Percentiles rank a stretch among this genome's conserved stretches.
These are phyloP conservation scores for Saccharomycopsis hybrid DNA, from an alignment of 1,139 yeast species.

Conservation along the genomic window DNA sequence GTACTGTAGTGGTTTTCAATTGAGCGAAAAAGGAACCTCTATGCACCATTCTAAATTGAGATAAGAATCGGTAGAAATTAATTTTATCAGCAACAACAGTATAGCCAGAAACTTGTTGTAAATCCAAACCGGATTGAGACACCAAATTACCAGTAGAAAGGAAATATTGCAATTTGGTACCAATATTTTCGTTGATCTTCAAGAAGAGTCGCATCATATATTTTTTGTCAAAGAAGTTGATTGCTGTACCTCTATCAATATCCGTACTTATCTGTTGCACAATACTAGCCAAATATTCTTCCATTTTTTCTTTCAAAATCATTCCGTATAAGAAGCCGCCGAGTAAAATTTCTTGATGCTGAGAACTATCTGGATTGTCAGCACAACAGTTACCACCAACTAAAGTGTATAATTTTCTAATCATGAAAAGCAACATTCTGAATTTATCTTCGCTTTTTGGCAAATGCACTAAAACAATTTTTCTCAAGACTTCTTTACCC, in stretches of 20 bases:
- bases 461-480: slow-evolving; percentile 88
- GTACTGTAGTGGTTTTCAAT: slow-evolving; percentile 92
- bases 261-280: slow-evolving; percentile 73
- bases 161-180: slow-evolving; percentile 90
- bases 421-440: slow-evolving; percentile 84
- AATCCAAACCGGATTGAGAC: slow-evolving; percentile 93
- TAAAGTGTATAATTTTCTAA: slow-evolving; percentile 86
- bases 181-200: slow-evolving; percentile 87
- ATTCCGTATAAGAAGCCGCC: slow-evolving; percentile 97
- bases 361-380: slow-evolving; percentile 98
- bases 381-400: slow-evolving; percentile 97
- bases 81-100: slow-evolving; percentile 98
- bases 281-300: slow-evolving; percentile 77
- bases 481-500: slow-evolving; percentile 73
- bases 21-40: slow-evolving; percentile 99
- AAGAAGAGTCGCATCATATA: slow-evolving; percentile 75
- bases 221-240: slow-evolving; percentile 76
- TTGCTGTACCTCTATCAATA: slow-evolving; percentile 72
- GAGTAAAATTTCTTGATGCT: slow-evolving; percentile 92
- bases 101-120: slow-evolving; percentile 97
- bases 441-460: slow-evolving; percentile 70
- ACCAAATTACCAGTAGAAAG: slow-evolving; percentile 95
- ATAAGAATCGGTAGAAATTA: slow-evolving; percentile 90
- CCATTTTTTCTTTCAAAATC: slow-evolving; percentile 94
- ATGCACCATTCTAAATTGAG: slow-evolving; percentile 99